phyloP scores from a whole-genome alignment of 192 early-diverging fungal genomes.

The Obelidium mucronatum region DNA sequence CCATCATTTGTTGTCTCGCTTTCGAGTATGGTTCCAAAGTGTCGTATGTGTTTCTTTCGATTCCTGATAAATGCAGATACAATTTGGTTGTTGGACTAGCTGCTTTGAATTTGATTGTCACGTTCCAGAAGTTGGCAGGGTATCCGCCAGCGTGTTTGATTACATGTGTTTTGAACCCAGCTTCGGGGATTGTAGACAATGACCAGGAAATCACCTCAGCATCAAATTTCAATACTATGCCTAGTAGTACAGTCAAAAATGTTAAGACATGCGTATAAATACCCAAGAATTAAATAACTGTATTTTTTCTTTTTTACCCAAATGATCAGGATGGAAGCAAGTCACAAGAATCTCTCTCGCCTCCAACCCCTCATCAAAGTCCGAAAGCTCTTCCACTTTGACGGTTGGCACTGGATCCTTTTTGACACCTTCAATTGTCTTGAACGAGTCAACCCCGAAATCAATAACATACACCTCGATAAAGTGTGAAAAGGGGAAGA shows the following conservation, averaged over 20 bases:
- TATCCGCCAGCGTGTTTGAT: conserved; percentile 50
- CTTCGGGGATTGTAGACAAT: conserved; percentile 13
- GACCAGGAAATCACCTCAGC: conserved; percentile 69
- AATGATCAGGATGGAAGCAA: conserved; percentile 53
- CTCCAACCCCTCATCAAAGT: not conserved
- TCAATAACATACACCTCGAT: conserved; percentile 62
- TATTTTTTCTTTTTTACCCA: conserved; percentile 38
- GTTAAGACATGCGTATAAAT: conserved; percentile 45
- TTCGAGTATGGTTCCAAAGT: conserved; percentile 39
- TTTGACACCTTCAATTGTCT: conserved; percentile 44
- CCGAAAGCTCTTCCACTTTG: conserved; percentile 22
- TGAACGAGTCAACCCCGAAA: conserved; percentile 41
- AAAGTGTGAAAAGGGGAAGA: conserved; percentile 73
- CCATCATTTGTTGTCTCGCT: not conserved
- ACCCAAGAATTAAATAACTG: conserved; percentile 46
- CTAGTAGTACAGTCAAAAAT: conserved; percentile 54
- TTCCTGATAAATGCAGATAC: conserved; percentile 39
- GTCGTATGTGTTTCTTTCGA: conserved; percentile 47
- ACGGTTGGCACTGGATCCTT: conserved; percentile 24
- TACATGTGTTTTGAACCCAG: conserved; percentile 16
- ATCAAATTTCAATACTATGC: conserved; percentile 63
- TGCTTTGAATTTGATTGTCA: conserved; percentile 34
- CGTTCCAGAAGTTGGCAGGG: conserved; percentile 38
- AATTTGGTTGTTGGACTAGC: not conserved
- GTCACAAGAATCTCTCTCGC: not conserved